Base-by-base conservation (phyloP, 202 grass and related monocot species). In the Brachypodium distachyon region DNA sequence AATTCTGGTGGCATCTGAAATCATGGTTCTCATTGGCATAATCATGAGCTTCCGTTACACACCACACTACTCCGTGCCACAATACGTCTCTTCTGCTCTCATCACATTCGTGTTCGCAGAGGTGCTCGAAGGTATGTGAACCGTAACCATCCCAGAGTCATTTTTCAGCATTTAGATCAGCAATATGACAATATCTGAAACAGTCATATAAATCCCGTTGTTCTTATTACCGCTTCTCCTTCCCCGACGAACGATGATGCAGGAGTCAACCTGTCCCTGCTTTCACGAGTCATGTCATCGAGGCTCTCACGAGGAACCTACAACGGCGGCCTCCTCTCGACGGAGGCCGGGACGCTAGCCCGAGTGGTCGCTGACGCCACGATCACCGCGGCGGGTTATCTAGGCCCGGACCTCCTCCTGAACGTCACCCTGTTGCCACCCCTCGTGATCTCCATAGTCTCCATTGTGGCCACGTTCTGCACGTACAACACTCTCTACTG, bases 221-320 rank as follows among this genome's bases (percentile, higher is more conserved):
- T 5, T 47, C 28, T 48, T 26, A 47, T 4, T 10, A 34, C 5
- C 21, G n/a, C n/a, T n/a, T 34, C 19, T 16, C 21, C 10, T 61
- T 70, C 67, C 71, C 27, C 65, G 3, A 70, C 13, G 75, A 73
- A 11, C 40, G 29, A 42, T 42, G 9, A 59, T 90, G 64, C 86
- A 95, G 89, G 95, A 61, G 91, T 98, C 12, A 98, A 92, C 59
- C 56, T 98, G 11, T 94, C 95, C 31, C 82, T 98, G 58, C 87
- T 98, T 0, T 98, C 95, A 2, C 70, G 82, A 48, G 95, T 98
- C 17, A 98, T 98, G 95, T 95, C 95, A 22, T 98, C 89, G 0
- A 76, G 86, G 72, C 89, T 95, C 8, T 86, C 91, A 3, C 70
- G 77, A 42, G 95, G 95, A 32, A 98, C 95, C 49, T 97, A 90